Base-by-base conservation (phyloP, 2,329 filamentous ascomycete species). In the Fusarium abutilonis region DNA sequence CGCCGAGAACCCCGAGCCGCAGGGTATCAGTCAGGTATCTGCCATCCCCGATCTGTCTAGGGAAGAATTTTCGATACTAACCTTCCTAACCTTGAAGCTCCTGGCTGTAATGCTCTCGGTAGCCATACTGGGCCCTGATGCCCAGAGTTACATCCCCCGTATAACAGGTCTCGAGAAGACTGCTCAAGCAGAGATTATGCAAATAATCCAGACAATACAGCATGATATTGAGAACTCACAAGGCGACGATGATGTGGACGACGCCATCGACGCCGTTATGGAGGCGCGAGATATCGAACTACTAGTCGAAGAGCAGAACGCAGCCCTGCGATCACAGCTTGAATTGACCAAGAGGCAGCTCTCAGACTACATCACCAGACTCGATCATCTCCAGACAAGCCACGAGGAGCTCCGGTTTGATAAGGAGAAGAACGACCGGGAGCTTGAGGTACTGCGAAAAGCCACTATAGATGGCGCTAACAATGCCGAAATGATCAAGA, bases 331-430 rank as follows among this genome's bases (percentile, higher is more conserved):
- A 44, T 78, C 79, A 51, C 79, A 85, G 64, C 78, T 82, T 31
- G 83, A 86, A 14, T 74, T 77, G 6, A 76, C 84, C 39, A 84
- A 80, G 64, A 87, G 86, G 70, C 80, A 80, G 36, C 80, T 85
- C 52, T 86, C 84, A 39, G 83, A 87, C 70, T 81, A 86, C 60
- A 82, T 84, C 52, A 82, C 85, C 6, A 82, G 86, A 17, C 77
- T 88, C 45, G 86, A 87, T 54, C 80, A 84, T 69, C 76, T 89
- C 15, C 82, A 87, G 65, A 80, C 83, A 60, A 86, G 82, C 46
- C 81, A 91, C 61, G 88, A 92, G 60, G 84, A 87, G 63, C 76
- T 90, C 41, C 84, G 89, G 66, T 82, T 84, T 43, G 82, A 90
- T 68, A 85, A 87, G 49, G 82, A 86, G 56, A 82, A 83, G 66